These are phyloP conservation scores for Coemansia sp. DNA, from an alignment of 192 early-diverging fungal genomes.

Conservation along the genomic window DNA sequence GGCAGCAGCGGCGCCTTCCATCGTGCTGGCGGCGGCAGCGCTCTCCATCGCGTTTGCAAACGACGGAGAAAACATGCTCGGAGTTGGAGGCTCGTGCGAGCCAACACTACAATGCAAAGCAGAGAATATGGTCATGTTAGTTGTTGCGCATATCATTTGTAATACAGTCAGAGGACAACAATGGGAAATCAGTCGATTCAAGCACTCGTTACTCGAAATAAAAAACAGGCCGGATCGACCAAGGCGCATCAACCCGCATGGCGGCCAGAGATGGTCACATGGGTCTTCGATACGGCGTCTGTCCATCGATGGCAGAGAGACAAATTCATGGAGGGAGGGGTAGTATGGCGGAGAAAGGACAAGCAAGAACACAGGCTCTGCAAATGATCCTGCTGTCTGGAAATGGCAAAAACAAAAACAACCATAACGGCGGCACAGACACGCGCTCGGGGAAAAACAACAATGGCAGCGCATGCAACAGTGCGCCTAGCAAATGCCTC, in stretches of 20 bases:
- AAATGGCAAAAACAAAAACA: not conserved
- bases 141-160: not conserved
- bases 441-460: conserved; percentile 7
- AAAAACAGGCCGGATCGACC: conserved; percentile 11
- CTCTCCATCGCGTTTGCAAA: conserved; percentile 64
- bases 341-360: not conserved
- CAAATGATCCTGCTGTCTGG: not conserved
- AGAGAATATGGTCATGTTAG: not conserved
- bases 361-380: not conserved
- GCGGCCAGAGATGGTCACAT: conserved; percentile 4
- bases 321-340: not conserved
- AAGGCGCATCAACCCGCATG: conserved; percentile 11
- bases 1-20: conserved; percentile 51
- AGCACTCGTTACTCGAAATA: not conserved
- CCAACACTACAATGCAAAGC: conserved; percentile 8
- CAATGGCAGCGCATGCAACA: not conserved
- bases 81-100: conserved; percentile 59
- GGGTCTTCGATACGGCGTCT: not conserved
- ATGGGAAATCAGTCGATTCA: not conserved
- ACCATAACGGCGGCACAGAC: conserved; percentile 1
- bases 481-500: not conserved
- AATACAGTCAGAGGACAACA: not conserved
- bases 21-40: conserved; percentile 30
- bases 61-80: conserved; percentile 70
- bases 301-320: conserved; percentile 8